These are phyloP conservation scores for Sphaerulina populicola DNA, from an alignment of 2,329 filamentous ascomycete species.

Conservation along the genomic window DNA sequence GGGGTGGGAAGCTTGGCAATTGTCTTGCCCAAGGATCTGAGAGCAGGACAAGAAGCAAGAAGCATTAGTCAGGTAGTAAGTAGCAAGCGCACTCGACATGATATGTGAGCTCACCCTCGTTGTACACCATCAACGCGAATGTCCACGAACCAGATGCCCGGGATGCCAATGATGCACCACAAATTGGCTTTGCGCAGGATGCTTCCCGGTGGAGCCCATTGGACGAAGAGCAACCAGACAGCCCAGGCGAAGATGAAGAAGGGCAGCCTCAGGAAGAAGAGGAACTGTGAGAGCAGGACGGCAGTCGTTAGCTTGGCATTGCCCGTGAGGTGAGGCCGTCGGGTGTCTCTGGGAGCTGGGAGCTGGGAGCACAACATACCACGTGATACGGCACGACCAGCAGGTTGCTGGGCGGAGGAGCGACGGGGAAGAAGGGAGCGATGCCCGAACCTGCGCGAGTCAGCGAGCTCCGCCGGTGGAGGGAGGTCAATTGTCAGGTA, in stretches of 20 bases:
- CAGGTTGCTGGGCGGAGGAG: conserved; percentile 55
- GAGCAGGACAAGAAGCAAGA: background rate
- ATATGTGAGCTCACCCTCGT: conserved; percentile 54
- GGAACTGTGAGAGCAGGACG: conserved; percentile 39
- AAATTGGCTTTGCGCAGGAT: conserved; percentile 71
- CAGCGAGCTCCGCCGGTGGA: conserved; percentile 8
- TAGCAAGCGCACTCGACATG: conserved; percentile 9
- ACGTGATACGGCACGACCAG: conserved; percentile 45
- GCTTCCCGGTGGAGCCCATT: conserved; percentile 66
- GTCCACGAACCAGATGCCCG: conserved; percentile 97
- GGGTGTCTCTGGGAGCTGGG: background rate
- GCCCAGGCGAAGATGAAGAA: conserved; percentile 58
- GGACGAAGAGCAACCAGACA: conserved; percentile 35
- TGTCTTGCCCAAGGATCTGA: conserved; percentile 61
- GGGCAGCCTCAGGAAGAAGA: conserved; percentile 75
- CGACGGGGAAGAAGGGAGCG: conserved; percentile 83
- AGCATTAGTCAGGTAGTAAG: conserved; percentile 15
- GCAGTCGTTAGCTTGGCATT: background rate
- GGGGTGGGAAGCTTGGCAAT: conserved; percentile 64
- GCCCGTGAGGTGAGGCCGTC: background rate
- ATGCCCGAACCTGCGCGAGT: conserved; percentile 71
- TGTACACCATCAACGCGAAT: conserved; percentile 96
- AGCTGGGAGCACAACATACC: conserved; percentile 15
- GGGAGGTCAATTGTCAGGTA: too few species aligned
- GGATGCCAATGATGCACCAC: conserved; percentile 79